Evolutionary conservation across 1,284 basidiomycete genomes (phyloP).

Genomic region (Moniliella sp.): DNA sequence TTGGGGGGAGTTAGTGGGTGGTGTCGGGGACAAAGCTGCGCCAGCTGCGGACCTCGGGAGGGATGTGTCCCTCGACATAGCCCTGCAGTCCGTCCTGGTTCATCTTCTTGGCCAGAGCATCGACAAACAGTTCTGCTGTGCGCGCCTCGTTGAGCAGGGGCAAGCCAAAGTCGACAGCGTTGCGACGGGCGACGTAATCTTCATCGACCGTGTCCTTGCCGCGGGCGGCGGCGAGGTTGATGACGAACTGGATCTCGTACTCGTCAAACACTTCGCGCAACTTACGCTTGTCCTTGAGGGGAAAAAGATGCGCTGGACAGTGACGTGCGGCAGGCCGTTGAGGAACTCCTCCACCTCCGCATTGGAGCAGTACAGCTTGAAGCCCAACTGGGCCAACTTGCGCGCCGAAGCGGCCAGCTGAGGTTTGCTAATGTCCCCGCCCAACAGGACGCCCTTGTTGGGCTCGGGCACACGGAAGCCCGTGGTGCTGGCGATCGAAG

Average conservation of each 20-base stretch:
- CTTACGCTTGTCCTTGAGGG: constrained; percentile 85
- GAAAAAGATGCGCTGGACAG: constrained; percentile 74
- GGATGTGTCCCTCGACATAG: constrained; percentile 72
- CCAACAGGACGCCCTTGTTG: constrained; percentile 60
- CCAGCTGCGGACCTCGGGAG: constrained; percentile 49
- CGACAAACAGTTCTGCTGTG: constrained; percentile 71
- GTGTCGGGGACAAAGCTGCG: constrained; percentile 3
- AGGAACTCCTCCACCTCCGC: constrained; percentile 58
- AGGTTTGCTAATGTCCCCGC: constrained; percentile 60
- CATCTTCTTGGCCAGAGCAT: constrained; percentile 70
- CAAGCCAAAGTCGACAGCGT: constrained; percentile 33
- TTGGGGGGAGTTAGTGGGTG: too few relatives aligned
- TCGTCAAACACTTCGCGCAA: constrained; percentile 63
- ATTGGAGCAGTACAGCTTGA: constrained; percentile 77
- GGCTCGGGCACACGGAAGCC: constrained; percentile 67
- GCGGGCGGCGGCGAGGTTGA: constrained; percentile 70
- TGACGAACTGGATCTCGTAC: constrained; percentile 79
- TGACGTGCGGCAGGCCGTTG: constrained; percentile 40
- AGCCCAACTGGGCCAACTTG: too few relatives aligned
- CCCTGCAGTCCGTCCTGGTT: constrained; percentile 55
- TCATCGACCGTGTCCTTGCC: constrained; percentile 63
- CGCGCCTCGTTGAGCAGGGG: constrained; percentile 76
- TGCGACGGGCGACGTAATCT: constrained; percentile 67
- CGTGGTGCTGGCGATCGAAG: constrained; percentile 62
- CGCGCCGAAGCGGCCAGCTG: constrained; percentile 63